Conservation (phyloP, 768 basidiomycete species). For the Chalciporus pseudorubinellus region DNA sequence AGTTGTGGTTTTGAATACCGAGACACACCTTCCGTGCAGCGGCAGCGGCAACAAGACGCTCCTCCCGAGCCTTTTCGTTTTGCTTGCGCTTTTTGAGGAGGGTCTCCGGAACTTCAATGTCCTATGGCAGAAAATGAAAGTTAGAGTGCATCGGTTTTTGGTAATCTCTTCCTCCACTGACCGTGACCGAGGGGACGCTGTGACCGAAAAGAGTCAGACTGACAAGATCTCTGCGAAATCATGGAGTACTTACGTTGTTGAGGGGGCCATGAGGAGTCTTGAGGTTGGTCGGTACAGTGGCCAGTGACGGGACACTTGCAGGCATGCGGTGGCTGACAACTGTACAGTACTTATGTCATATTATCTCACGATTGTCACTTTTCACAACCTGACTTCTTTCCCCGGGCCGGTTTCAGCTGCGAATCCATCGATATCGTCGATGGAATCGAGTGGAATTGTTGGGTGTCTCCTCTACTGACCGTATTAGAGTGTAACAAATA, state of each 20-base stretch:
- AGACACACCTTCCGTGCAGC: conserved; percentile 85
- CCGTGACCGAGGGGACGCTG: conserved; percentile 49
- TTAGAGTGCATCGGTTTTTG: conserved; percentile 13
- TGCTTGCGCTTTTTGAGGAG: conserved; percentile 99
- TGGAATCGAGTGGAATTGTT: no score
- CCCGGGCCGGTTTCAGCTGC: no score
- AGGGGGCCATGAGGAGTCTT: conserved; percentile 46
- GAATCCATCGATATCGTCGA: no score
- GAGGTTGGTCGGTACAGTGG: conserved; percentile 32
- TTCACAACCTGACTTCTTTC: not conserved
- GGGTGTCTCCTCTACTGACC: no score
- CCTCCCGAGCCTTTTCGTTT: conserved; percentile 94
- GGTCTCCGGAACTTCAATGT: conserved; percentile 98
- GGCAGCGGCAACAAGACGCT: conserved; percentile 77
- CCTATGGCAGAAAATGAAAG: conserved; percentile 40
- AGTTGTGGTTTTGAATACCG: conserved; percentile 8
- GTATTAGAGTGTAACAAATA: no score
- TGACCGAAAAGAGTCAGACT: not conserved
- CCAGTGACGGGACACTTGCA: conserved; percentile 17
- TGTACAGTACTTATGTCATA: conserved; percentile 35
- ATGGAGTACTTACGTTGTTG: conserved; percentile 48
- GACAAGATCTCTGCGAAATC: not conserved
- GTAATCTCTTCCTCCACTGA: conserved; percentile 26
- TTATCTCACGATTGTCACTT: conserved; percentile 19
- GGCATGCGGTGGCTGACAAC: conserved; percentile 38